Evolutionary conservation across 2,329 filamentous ascomycete genomes (phyloP).

Genomic region (Exserohilum rostratum): DNA sequence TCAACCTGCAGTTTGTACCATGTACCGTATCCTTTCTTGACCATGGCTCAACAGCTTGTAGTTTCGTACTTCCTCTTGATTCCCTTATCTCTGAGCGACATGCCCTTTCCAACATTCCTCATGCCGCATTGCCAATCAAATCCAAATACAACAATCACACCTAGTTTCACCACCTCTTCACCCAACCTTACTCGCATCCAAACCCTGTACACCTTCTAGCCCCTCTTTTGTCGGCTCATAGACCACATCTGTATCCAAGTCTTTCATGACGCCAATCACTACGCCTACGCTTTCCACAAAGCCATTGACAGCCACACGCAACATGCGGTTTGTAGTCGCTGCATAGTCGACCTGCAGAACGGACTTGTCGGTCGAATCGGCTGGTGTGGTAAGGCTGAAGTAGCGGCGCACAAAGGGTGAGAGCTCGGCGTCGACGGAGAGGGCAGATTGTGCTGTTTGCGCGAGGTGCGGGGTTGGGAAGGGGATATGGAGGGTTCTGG

Average conservation of each 20-base stretch:
- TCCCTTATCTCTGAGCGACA: not conserved
- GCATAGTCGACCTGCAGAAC: constrained; percentile 77
- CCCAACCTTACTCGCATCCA: constrained; percentile 72
- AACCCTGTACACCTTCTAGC: constrained; percentile 68
- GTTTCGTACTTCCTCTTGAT: not conserved
- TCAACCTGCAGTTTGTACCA: not conserved
- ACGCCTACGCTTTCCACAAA: constrained; percentile 91
- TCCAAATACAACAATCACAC: not conserved
- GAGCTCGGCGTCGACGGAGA: constrained; percentile 87
- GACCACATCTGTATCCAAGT: constrained; percentile 84
- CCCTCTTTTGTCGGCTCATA: constrained; percentile 53
- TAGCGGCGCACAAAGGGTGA: constrained; percentile 79
- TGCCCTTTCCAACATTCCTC: not conserved
- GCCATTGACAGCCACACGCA: constrained; percentile 92
- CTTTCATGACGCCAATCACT: constrained; percentile 86
- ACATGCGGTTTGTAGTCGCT: constrained; percentile 93
- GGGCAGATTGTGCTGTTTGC: constrained; percentile 72
- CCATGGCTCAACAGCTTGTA: not conserved
- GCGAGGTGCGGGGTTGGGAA: constrained; percentile 83
- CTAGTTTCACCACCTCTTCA: not conserved
- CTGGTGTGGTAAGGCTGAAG: constrained; percentile 61
- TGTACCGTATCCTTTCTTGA: not conserved
- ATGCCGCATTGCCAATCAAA: not conserved
- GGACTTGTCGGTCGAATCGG: constrained; percentile 20
- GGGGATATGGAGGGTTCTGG: constrained; percentile 75